These are phyloP conservation scores for Mortierella sp. DNA, from an alignment of 371 early-diverging fungal species.

Conservation along the genomic window DNA sequence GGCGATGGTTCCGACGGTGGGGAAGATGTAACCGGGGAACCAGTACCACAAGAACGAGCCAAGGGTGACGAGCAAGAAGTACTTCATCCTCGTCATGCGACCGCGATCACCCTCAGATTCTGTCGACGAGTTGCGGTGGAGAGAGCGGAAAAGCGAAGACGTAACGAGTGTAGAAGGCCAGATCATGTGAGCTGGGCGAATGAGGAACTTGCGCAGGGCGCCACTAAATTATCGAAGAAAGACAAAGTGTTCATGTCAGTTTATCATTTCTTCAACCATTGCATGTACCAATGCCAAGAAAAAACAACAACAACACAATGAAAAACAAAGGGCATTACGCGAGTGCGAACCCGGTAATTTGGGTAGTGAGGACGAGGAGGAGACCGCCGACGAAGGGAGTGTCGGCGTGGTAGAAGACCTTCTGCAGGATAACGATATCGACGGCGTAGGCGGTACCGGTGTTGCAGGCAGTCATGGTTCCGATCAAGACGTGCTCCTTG, in stretches of 20 bases:
- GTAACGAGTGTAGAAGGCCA: conserved; percentile 85
- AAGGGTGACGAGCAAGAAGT: conserved; percentile 66
- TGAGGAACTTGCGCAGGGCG: conserved; percentile 73
- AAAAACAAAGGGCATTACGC: conserved; percentile 54
- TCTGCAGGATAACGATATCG: conserved; percentile 78
- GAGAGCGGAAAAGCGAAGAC: conserved; percentile 77
- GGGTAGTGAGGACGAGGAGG: conserved; percentile 73
- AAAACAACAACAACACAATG: no score
- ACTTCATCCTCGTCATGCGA: conserved; percentile 57
- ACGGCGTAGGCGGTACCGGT: conserved; percentile 78
- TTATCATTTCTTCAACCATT: conserved; percentile 44
- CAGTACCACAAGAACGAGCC: conserved; percentile 64
- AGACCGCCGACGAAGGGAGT: conserved; percentile 71
- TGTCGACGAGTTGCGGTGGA: conserved; percentile 61
- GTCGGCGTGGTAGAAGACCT: conserved; percentile 69
- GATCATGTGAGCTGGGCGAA: conserved; percentile 74
- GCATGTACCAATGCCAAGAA: background rate
- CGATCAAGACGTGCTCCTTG: conserved; percentile 89
- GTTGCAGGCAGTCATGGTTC: conserved; percentile 66
- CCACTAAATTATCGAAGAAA: no score
- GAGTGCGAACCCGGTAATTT: conserved; percentile 84
- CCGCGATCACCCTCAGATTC: conserved; percentile 54
- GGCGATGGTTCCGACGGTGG: conserved; percentile 65
- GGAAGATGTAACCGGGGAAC: conserved; percentile 68
- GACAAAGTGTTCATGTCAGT: no score